A percentile compares a stretch with the other conserved stretches of the same genome.
These are phyloP conservation scores for Aegilops umbellulata DNA, from an alignment of 176 grass and related monocot species.

Conservation along the genomic window DNA sequence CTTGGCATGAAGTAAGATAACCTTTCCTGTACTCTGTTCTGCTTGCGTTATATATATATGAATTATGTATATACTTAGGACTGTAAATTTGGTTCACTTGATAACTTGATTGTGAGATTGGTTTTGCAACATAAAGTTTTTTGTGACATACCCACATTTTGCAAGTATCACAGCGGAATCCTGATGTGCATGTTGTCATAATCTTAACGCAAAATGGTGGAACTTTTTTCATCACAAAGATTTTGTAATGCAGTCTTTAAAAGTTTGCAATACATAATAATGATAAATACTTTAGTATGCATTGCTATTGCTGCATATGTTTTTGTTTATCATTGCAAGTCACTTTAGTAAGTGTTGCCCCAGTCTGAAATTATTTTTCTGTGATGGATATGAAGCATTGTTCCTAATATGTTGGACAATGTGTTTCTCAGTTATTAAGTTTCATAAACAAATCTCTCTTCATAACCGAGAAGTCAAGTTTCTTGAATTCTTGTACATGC, in stretches of 20 bases:
- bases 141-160: neutral
- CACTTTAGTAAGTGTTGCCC: neutral
- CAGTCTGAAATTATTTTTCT: neutral
- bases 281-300: neutral
- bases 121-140: neutral
- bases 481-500: neutral
- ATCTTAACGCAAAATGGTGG: neutral
- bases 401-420: neutral
- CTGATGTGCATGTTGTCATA: neutral
- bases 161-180: neutral
- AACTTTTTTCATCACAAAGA: neutral
- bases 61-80: neutral
- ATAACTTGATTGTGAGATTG: neutral
- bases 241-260: no score
- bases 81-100: neutral
- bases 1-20: slow-evolving; percentile 67
- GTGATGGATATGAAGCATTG: neutral
- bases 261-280: neutral
- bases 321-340: neutral
- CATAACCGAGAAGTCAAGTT: no score
- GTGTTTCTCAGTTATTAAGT: neutral
- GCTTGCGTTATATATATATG: neutral
- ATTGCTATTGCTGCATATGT: neutral
- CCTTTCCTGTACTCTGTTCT: neutral
- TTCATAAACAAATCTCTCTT: neutral